Conservation (phyloP, 2,329 filamentous ascomycete species). For the Ambrosiella xylebori region DNA sequence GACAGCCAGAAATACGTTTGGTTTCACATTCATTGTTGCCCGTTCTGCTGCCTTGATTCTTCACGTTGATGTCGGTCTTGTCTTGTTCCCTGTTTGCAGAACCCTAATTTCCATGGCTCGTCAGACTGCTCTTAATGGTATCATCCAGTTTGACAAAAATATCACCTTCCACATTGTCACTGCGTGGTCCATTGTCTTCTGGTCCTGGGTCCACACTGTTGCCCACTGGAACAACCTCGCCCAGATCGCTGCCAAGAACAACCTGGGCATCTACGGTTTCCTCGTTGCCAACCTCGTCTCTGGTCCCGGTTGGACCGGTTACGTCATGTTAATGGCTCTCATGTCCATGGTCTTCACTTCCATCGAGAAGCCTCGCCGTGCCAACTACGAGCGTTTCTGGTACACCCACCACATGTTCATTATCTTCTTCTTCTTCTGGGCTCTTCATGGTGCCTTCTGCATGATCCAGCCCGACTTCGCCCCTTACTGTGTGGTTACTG, state of each 20-base stretch:
- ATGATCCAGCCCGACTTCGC: conserved; percentile 77
- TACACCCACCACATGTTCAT: conserved; percentile 80
- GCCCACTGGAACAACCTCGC: conserved; percentile 81
- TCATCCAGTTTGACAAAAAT: conserved; percentile 80
- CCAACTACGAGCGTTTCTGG: conserved; percentile 83
- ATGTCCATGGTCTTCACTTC: conserved; percentile 67
- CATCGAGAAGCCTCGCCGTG: conserved; percentile 57
- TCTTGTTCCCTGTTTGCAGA: conserved; percentile 68
- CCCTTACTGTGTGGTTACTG: conserved; percentile 57
- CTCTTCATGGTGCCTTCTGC: conserved; percentile 75
- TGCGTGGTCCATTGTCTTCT: conserved; percentile 78
- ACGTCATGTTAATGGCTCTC: conserved; percentile 63
- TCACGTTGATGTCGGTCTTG: conserved; percentile 64
- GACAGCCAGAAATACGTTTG: conserved; percentile 48
- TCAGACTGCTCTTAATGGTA: conserved; percentile 67
- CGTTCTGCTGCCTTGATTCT: conserved; percentile 58
- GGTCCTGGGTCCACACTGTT: conserved; percentile 71
- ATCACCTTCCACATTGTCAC: conserved; percentile 76
- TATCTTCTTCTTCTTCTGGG: conserved; percentile 80
- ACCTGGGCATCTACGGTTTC: conserved; percentile 62
- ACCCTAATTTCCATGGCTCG: conserved; percentile 68
- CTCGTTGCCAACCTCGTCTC: conserved; percentile 61
- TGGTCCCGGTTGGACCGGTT: conserved; percentile 72
- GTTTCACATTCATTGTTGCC: conserved; percentile 60
- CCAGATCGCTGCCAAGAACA: conserved; percentile 55